Evolutionary conservation across 2,329 filamentous ascomycete genomes (phyloP).

Genomic region (Cercospora canescens): DNA sequence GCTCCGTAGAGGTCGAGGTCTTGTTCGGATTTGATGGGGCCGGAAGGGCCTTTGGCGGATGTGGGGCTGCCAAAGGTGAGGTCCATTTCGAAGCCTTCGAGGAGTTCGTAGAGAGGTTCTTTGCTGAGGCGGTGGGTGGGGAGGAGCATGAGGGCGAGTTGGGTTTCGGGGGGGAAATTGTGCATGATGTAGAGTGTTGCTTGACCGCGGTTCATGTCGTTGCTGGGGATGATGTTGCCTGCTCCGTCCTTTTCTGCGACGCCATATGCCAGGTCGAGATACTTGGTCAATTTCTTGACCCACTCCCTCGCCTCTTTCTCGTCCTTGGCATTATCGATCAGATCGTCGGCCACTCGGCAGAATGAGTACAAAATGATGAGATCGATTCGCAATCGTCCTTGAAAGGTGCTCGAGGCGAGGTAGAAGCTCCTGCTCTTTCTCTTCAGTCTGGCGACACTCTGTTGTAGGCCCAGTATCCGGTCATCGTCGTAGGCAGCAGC

Average conservation of each 20-base stretch:
- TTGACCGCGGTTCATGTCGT: constrained; percentile 32
- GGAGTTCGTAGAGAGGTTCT: constrained; percentile 62
- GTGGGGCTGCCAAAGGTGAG: constrained; percentile 52
- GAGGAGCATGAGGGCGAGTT: constrained; percentile 59
- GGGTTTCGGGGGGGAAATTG: constrained; percentile 55
- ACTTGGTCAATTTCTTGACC: constrained; percentile 59
- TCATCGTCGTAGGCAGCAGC: constrained; percentile 56
- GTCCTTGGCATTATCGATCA: constrained; percentile 65
- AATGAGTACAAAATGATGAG: constrained; percentile 71
- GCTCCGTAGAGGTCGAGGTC: constrained; percentile 65
- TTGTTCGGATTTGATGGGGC: constrained; percentile 58
- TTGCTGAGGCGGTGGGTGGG: constrained; percentile 58
- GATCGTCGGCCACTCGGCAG: constrained; percentile 71
- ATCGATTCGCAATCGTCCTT: constrained; percentile 67
- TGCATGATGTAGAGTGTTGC: constrained; percentile 43
- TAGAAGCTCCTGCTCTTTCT: constrained; percentile 74
- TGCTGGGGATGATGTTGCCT: constrained; percentile 30
- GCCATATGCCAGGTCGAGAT: constrained; percentile 57
- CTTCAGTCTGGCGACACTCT: constrained; percentile 59
- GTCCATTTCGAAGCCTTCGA: constrained; percentile 70
- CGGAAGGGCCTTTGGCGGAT: constrained; percentile 6
- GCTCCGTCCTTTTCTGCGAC: constrained; percentile 27
- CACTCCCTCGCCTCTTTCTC: constrained; percentile 56
- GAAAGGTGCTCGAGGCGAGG: constrained; percentile 68
- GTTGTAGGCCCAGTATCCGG: constrained; percentile 58